Base-by-base conservation (phyloP, 257 asterid species). In the Solanum sejunctum region DNA sequence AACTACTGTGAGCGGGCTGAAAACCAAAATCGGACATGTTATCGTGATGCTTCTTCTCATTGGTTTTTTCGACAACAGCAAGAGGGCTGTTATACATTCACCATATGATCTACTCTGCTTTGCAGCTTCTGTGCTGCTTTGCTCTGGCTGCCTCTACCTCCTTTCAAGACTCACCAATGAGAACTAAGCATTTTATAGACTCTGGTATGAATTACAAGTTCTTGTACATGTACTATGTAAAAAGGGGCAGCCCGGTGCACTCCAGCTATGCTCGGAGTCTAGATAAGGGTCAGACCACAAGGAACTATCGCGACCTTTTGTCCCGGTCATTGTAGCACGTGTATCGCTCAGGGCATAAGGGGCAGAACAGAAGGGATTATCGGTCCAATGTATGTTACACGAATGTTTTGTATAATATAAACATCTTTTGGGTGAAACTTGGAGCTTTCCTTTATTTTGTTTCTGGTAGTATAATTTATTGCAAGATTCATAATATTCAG, bases 1-100 rank as follows among this genome's bases (percentile, higher is more conserved):
- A 85, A 94, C 92, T 86, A 91, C 97, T 0, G 97, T 96, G 10
- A 93, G 92, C 77, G 98, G 92, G 92, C 93, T 96, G 87, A 96
- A 96, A 86, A 96, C 98, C 0, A 96, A 94, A 83, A 91, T 94
- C 10, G 99, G 99, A 0, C 99, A 96, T 71, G 99, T 96, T 7
- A 94, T 96, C 23, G 99, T 96, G 88, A 96, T 96, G 99, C 97
- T 96, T 63, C 93, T 96, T 81, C 97, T 94, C 60, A 94, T 96
- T 9, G 98, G 98, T 28, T 91, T 96, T 88, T 93, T 94, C 77
- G 98, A 96, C 87, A 96, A 96, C 91, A 94, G 97, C 83, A 96
- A 93, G 90, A 94, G 89, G 89, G 98, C 98, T 2, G 86, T 86
- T 60, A 93, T 94, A 85, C 89, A 88, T 21, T 72, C 99, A 5